Base-by-base conservation (phyloP, 116 monocot genomes). In the Trichopus zeylanicus region DNA sequence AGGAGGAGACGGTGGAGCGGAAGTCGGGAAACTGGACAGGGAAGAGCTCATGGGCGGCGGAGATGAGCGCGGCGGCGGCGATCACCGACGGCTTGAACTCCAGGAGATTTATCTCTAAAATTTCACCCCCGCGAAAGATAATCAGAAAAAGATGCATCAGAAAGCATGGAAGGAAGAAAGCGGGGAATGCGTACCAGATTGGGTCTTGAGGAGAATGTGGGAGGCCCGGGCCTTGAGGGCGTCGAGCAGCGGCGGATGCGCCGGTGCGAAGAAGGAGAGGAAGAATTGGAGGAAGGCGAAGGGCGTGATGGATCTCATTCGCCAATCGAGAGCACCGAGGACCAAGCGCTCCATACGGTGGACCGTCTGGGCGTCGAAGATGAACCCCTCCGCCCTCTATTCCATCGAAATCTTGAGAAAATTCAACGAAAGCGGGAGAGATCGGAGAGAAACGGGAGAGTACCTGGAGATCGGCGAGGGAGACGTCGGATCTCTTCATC, bases 281-380 rank as follows among this genome's bases (percentile, higher is more conserved):
- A 72, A 65, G 56, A 65, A 64, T 25, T 58, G 64, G 24, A 72
- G 65, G 46, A 72, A 72, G 0, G 64, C 49, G 72, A 72, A 72
- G 10, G 72, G 72, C 19, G 65, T 72, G 28, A 72, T 65, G 18
- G 72, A 72, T 52, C 72, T 64, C 64, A 65, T 65, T 53, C 72
- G 26, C 72, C 72, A 72, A n/a, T 65, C 59, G 31, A 72, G 46
- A n/a, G 72, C 59, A 7, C 65, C 65, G 15, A 72, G 65, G 13
- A 72, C 57, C 21, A 72, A 22, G 7, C 64, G 65, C 64, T 72
- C 72, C 72, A 72, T 72, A 16, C 65, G 57, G 21, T 35, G 72
- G 32, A 72, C 57, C 37, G 64, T 65, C 34, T 37, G 57, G n/a
- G 57, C 32, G 38, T 72, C 65, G 65, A 72, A 72, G 3, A 58